Conservation (phyloP, 805 yeast species). For the Sugiyamaella floridensis region DNA sequence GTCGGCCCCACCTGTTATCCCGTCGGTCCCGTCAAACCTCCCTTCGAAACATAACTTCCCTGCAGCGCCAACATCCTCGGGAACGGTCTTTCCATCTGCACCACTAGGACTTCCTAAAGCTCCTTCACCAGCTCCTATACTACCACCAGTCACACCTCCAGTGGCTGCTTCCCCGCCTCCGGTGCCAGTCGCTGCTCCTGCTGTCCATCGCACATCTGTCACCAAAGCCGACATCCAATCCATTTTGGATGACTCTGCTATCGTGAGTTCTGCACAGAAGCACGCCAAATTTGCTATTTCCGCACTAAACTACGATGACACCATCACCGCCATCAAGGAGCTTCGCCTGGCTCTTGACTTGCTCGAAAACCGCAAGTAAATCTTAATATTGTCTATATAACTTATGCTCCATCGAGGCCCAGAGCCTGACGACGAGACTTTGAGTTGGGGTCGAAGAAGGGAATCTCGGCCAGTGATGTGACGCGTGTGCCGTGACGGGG, state of each 20-base stretch:
- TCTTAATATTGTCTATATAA: too few relatives aligned
- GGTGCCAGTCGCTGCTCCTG: slow-evolving; percentile 9
- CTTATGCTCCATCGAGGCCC: slow-evolving; percentile 3
- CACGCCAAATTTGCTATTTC: slow-evolving; percentile 68
- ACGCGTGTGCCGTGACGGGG: slow-evolving; percentile 39
- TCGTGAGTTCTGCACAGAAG: slow-evolving; percentile 44
- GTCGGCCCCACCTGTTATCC: slow-evolving; percentile 9
- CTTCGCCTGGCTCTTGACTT: slow-evolving; percentile 42
- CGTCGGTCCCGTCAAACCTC: slow-evolving; percentile 3
- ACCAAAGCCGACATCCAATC: slow-evolving; percentile 21
- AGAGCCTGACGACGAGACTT: slow-evolving; percentile 13
- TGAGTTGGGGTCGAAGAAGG: slow-evolving; percentile 37
- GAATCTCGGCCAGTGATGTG: slow-evolving; percentile 48
- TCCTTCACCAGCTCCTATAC: slow-evolving; percentile 12
- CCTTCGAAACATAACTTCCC: slow-evolving; percentile 9
- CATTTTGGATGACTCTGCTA: slow-evolving; percentile 32
- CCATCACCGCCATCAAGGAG: slow-evolving; percentile 54
- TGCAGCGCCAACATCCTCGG: slow-evolving; percentile 3
- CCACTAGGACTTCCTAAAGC: slow-evolving; percentile 12
- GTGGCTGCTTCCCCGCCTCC: background rate
- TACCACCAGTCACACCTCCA: slow-evolving; percentile 2
- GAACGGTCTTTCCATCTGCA: slow-evolving; percentile 3
- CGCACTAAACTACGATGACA: slow-evolving; percentile 65
- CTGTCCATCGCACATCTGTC: slow-evolving; percentile 7
- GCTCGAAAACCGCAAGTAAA: slow-evolving; percentile 10